Base-by-base conservation (phyloP, 2,329 filamentous ascomycete genomes). In the Fusarium vanettenii region DNA sequence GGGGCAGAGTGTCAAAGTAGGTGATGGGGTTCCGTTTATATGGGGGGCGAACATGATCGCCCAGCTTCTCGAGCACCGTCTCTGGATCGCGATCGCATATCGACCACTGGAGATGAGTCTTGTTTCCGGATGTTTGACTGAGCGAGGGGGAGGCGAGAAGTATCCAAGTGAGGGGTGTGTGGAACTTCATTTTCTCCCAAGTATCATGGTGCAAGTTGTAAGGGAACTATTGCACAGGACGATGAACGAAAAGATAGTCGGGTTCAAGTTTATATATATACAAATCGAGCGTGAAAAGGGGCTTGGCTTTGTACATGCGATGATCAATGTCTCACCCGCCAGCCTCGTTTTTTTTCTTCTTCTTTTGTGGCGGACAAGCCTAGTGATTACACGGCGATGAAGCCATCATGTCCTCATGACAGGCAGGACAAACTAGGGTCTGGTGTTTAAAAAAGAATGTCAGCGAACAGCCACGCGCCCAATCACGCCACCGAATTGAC, bases 101-200 rank as follows among this genome's bases (percentile, higher is more conserved):
- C 6, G 74, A 73, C 74, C 74, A 76, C 39, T 76, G 74, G 29
- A 76, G 69, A 50, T 76, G 73, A 14, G 76, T 72, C 20, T 72
- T 59, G 39, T 72, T 35, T 9, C 60, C 39, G 6, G 10, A 29
- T 16, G 2, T 29, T 22, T 67, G 45, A 25, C 55, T 43, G 2
- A 62, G 37, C 7, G 55, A 66, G 13, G 48, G 62, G 11, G 7
- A 29, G 31, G 45, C 22, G 55, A 61, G 33, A 7, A 72, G 45
- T 6, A 45, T 52, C 10, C 52, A 56, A 52, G 55, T 18, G 39
- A 60, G 27, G 43, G 67, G 13, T 3, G 9, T 57, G 48, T n/a
- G 39, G n/a, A 64, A 20, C 20, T 57, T 75, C 72, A 75, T 75
- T 50, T 8, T 59, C 13, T 2, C 20, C 10, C 16, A 16, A 27